Conservation (phyloP, 2,329 filamentous ascomycete genomes). For the Anisogramma anomala region DNA sequence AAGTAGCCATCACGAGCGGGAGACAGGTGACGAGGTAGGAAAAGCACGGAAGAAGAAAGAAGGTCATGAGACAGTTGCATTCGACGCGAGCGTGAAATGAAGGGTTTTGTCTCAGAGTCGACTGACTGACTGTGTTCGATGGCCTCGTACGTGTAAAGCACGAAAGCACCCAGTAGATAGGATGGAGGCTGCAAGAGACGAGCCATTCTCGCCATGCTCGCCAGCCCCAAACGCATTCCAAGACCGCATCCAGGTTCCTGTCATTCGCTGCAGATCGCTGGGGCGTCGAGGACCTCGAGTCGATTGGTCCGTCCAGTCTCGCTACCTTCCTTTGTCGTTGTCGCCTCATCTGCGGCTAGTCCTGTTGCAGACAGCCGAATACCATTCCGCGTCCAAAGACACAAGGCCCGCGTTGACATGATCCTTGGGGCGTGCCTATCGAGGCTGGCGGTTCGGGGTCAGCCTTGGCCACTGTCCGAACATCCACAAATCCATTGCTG, state of each 20-base stretch:
- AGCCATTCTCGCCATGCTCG: too few species aligned
- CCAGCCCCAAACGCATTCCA: neutral
- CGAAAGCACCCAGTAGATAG: too few species aligned
- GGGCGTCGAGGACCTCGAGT: neutral
- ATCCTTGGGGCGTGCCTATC: too few species aligned
- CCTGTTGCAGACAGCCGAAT: conserved; percentile 12
- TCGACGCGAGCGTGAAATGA: conserved; percentile 10
- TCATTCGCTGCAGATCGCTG: conserved; percentile 10
- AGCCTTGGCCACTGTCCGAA: too few species aligned
- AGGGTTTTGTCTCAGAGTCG: conserved; percentile 12
- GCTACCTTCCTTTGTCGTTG: conserved; percentile 12
- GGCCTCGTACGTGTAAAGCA: too few species aligned
- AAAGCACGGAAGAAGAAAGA: conserved; percentile 6
- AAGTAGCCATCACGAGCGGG: neutral
- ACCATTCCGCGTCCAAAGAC: conserved; percentile 8
- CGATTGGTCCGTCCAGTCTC: conserved; percentile 7
- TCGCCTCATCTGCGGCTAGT: conserved; percentile 11
- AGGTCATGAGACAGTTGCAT: conserved; percentile 12
- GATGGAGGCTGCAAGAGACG: too few species aligned
- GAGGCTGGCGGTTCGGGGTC: neutral
- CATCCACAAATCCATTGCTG: too few species aligned
- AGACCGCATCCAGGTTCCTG: conserved; percentile 1
- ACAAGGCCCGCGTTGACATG: neutral
- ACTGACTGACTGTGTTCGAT: neutral
- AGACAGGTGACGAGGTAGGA: too few species aligned